phyloP scores from a whole-genome alignment of 257 asterid species.

The Paraleonurus japonicus region DNA sequence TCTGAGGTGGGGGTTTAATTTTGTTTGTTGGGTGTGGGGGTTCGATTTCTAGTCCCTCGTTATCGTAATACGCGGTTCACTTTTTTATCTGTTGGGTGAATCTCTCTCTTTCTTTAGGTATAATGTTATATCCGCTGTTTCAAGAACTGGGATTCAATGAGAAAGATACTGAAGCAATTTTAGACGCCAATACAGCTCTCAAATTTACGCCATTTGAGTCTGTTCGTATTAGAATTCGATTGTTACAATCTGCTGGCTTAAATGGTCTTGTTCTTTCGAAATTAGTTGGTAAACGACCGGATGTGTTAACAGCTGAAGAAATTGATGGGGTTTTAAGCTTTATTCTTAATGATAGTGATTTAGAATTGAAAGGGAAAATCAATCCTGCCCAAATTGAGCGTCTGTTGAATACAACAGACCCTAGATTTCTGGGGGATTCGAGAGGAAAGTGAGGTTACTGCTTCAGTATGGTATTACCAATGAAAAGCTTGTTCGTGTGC shows the following conservation, averaged over 20 bases:
- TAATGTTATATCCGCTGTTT: conserved; percentile 47
- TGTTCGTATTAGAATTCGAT: conserved; percentile 44
- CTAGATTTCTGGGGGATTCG: conserved; percentile 59
- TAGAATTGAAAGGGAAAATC: conserved; percentile 53
- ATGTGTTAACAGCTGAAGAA: conserved; percentile 58
- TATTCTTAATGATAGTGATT: conserved; percentile 29
- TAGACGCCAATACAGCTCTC: conserved; percentile 43
- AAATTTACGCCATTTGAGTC: conserved; percentile 44
- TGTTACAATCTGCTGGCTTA: conserved; percentile 56
- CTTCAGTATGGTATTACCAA: conserved; percentile 53
- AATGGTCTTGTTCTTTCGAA: conserved; percentile 49
- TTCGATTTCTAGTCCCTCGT: neutral
- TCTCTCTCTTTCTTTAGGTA: too few species aligned
- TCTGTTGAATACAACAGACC: conserved; percentile 47
- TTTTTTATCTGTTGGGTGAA: neutral
- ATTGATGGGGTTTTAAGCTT: conserved; percentile 37
- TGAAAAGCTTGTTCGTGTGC: conserved; percentile 65
- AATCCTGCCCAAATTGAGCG: conserved; percentile 55
- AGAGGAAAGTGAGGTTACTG: conserved; percentile 54
- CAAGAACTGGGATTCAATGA: conserved; percentile 65
- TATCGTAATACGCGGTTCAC: neutral
- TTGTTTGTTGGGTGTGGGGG: too few species aligned
- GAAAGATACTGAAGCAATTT: conserved; percentile 55
- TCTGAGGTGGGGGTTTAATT: too few species aligned
- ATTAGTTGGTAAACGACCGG: conserved; percentile 55